A percentile compares a stretch with the other conserved stretches of the same genome.
Conservation (phyloP, 148 eudicot genomes). For the Rhododendron simsii region DNA sequence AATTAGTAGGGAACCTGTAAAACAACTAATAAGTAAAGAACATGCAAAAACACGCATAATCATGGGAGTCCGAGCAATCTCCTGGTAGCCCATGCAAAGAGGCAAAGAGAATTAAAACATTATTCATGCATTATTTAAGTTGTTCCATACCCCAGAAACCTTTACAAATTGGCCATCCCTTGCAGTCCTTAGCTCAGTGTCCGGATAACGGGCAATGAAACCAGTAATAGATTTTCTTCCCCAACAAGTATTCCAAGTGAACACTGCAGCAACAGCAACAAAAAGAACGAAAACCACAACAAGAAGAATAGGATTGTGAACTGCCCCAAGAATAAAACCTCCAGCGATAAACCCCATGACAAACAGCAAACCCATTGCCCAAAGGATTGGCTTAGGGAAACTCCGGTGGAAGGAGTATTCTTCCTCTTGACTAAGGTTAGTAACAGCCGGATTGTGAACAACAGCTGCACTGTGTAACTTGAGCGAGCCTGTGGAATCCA, state of each 20-base stretch:
- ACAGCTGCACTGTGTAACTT: conserved; percentile 54
- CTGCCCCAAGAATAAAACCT: conserved; percentile 84
- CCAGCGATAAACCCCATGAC: conserved; percentile 97
- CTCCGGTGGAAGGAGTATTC: conserved; percentile 71
- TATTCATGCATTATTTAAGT: conserved; percentile 22
- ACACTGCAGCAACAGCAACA: conserved; percentile 63
- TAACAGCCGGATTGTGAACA: conserved; percentile 74
- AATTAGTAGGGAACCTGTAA: background rate
- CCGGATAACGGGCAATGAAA: conserved; percentile 67
- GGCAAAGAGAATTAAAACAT: background rate
- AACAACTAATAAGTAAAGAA: background rate
- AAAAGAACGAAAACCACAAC: conserved; percentile 71
- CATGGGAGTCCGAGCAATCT: background rate
- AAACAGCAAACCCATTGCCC: conserved; percentile 77
- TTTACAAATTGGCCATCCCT: conserved; percentile 91
- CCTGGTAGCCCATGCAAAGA: background rate
- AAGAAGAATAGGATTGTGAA: conserved; percentile 81
- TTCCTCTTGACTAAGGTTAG: conserved; percentile 68
- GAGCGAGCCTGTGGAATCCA: conserved; percentile 55
- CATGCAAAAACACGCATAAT: background rate
- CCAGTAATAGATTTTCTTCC: conserved; percentile 67
- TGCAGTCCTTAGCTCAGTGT: conserved; percentile 86
- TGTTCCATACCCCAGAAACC: conserved; percentile 87
- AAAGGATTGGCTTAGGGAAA: conserved; percentile 73
- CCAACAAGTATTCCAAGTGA: conserved; percentile 74